Evolutionary conservation across 768 basidiomycete species (phyloP).

Genomic region (Suillus weaverae): DNA sequence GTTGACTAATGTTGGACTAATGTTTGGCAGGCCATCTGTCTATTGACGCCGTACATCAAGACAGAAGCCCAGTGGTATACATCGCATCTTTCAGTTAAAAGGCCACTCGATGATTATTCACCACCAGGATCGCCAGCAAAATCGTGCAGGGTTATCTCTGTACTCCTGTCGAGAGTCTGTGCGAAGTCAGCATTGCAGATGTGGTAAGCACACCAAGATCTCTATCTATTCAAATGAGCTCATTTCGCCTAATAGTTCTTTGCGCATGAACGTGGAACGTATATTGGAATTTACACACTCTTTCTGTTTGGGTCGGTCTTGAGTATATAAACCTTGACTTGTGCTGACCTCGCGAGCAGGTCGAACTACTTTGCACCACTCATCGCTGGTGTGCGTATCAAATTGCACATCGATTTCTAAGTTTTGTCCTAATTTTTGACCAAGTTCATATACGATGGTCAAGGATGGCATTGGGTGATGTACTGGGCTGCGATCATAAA

Average conservation of each 20-base stretch:
- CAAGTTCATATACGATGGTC: constrained; percentile 21
- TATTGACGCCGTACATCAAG: constrained; percentile 21
- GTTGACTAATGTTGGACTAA: background rate
- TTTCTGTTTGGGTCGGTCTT: constrained; percentile 20
- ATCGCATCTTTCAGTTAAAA: background rate
- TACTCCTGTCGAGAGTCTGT: constrained; percentile 23
- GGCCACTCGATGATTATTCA: background rate
- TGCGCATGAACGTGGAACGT: constrained; percentile 22
- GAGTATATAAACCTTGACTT: background rate
- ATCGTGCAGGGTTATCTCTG: constrained; percentile 22
- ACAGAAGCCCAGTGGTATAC: constrained; percentile 19
- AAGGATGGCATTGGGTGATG: constrained; percentile 25
- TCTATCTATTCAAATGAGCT: background rate
- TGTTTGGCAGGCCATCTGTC: constrained; percentile 16
- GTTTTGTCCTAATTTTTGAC: background rate
- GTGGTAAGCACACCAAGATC: constrained; percentile 9
- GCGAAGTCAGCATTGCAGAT: constrained; percentile 22
- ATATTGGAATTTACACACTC: constrained; percentile 20
- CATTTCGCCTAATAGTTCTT: constrained; percentile 14
- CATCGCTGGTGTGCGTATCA: constrained; percentile 18
- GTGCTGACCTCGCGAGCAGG: constrained; percentile 8
- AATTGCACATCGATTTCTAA: background rate
- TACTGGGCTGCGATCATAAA: constrained; percentile 25
- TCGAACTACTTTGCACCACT: constrained; percentile 24
- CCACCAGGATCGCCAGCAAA: constrained; percentile 19